Conservation (phyloP, 2,329 filamentous ascomycete species). For the Fusarium cicatricum region DNA sequence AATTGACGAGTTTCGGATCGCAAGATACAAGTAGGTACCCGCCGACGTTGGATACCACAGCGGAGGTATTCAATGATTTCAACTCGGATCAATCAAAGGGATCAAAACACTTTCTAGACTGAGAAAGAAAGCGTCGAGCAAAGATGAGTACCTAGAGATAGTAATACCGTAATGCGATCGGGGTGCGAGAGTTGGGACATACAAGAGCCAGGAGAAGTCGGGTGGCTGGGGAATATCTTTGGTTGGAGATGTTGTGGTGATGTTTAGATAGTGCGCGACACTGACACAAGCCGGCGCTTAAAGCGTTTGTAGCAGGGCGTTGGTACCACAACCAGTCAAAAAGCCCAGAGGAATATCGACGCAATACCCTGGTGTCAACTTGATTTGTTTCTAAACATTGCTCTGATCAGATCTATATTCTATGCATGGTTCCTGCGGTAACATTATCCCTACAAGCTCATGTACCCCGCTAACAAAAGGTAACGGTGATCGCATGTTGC, state of each 20-base stretch:
- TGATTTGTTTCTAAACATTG: background rate
- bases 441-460: slow-evolving; percentile 7
- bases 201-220: slow-evolving; percentile 25
- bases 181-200: background rate
- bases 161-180: background rate
- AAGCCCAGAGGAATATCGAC: background rate
- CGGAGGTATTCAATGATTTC: background rate
- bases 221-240: slow-evolving; percentile 38
- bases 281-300: background rate
- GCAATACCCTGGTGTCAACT: background rate
- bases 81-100: background rate
- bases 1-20: no score
- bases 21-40: no score
- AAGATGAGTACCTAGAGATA: background rate
- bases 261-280: slow-evolving; percentile 38
- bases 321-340: background rate
- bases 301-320: background rate
- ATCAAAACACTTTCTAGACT: no score
- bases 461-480: slow-evolving; percentile 42
- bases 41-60: no score
- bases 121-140: background rate
- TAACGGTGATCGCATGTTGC: slow-evolving; percentile 32
- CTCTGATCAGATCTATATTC: slow-evolving; percentile 22
- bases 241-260: slow-evolving; percentile 33
- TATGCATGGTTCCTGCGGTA: slow-evolving; percentile 1